Evolutionary conservation across 129 eudicot genomes (phyloP), one percentile per base, ranked within the genome.

Genomic region (Scalesia atractyloides): DNA sequence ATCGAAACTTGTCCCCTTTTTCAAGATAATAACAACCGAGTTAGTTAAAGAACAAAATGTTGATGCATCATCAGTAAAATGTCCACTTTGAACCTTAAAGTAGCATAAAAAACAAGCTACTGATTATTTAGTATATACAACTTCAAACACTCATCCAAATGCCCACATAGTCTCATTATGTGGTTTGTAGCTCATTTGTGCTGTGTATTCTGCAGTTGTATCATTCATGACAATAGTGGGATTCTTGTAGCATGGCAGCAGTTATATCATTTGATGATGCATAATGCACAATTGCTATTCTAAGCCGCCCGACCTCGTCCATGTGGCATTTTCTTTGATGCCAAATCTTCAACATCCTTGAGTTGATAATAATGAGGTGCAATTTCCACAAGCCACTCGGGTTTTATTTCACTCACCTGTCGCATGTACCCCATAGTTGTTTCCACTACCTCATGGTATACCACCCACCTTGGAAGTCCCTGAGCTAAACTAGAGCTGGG

Each of bases 291-390:
- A 2, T 22, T 22, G 26, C 26, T 22, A 22, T 22, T n/a, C n/a
- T n/a, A n/a, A n/a, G 77, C 4, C 18, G 96, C 96, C 1, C 85
- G 87, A 11, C 98, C 98, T 74, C 77, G 84, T 30, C 89, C 96
- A 61, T 87, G 84, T 1, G 98, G 96, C 96, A 92, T 92, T 76
- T 92, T 92, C 89, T 84, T 89, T 15, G 98, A 48, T 50, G 74
- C 82, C 44, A 77, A 50, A 81, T 93, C 98, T 82, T 93, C 97
- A 10, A 93, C 97, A 12, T 93, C 97, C 76, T 93, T 93, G 63
- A 96, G 86, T 61, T 90, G 99, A 76, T 94, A 94, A 80, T 85
- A 94, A 69, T 90, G 99, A 36, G 99, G 99, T 58, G 99, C 99
- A 48, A 94, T 94, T 68, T 93, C 98, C 62, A 90, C 88, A 47